phyloP scores from a whole-genome alignment of 371 early-diverging fungal species.

The Chytridium lagenaria region DNA sequence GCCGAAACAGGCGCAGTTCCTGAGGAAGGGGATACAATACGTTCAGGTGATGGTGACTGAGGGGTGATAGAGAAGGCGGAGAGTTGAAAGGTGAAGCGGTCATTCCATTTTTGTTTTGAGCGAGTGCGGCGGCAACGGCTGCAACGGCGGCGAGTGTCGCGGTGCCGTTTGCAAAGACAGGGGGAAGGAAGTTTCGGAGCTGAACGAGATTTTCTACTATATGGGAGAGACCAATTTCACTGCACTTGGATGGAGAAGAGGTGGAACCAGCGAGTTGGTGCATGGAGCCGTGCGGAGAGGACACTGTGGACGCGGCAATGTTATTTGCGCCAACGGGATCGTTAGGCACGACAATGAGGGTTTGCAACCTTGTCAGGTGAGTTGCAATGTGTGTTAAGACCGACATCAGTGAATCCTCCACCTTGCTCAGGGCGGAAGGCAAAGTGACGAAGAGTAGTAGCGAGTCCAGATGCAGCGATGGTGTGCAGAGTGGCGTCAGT shows the following conservation, averaged over 20 bases:
- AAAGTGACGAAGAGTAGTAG: background rate
- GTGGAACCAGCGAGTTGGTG: background rate
- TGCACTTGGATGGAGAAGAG: background rate
- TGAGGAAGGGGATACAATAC: background rate
- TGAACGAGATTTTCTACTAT: background rate
- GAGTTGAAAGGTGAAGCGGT: background rate
- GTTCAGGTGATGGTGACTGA: background rate
- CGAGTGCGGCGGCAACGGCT: too few relatives aligned
- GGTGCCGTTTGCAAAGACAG: background rate
- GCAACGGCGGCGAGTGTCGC: background rate
- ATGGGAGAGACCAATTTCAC: background rate
- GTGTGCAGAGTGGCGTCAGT: background rate
- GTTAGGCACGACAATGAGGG: background rate
- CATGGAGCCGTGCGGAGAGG: background rate
- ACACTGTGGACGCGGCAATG: background rate
- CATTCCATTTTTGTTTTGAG: too few relatives aligned
- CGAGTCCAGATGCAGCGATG: background rate
- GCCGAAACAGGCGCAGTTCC: background rate
- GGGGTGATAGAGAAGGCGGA: background rate
- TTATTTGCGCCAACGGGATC: background rate
- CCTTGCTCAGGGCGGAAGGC: background rate
- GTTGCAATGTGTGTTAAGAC: background rate
- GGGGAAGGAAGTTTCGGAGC: conserved; percentile 1
- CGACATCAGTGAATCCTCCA: conserved; percentile 13
- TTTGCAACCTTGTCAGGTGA: background rate